A percentile compares a stretch with the other conserved stretches of the same genome.
Evolutionary conservation across 805 yeast genomes (phyloP).

Genomic region (Barnettozyma siamensis): DNA sequence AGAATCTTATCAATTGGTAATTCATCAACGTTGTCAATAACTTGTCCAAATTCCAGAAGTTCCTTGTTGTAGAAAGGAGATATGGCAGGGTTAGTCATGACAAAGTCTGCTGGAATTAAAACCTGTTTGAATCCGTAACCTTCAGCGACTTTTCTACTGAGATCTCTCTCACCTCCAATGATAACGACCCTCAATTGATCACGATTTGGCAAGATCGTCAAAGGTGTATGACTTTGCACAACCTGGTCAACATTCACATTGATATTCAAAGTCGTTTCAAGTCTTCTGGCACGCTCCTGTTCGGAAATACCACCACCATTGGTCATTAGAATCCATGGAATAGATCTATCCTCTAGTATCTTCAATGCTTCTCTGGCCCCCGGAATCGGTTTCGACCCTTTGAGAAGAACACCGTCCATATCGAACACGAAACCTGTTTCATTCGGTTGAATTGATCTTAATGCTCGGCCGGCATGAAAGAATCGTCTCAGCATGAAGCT

Average conservation of each 20-base stretch:
- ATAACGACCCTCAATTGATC: constrained; percentile 60
- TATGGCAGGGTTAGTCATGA: constrained; percentile 62
- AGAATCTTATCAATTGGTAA: constrained; percentile 55
- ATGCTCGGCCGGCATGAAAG: constrained; percentile 2
- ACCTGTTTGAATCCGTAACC: constrained; percentile 76
- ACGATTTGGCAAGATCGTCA: constrained; percentile 49
- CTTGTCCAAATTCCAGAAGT: constrained; percentile 35
- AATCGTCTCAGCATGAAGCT: background rate
- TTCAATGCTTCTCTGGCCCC: constrained; percentile 57
- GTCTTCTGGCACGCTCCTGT: constrained; percentile 45
- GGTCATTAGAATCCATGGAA: constrained; percentile 81
- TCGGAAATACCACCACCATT: constrained; percentile 88
- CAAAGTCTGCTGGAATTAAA: constrained; percentile 65
- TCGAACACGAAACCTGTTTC: constrained; percentile 21
- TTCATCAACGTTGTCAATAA: constrained; percentile 16
- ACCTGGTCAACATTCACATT: constrained; percentile 42
- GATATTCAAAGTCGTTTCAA: constrained; percentile 39
- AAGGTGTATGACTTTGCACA: constrained; percentile 86
- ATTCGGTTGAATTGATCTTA: constrained; percentile 9
- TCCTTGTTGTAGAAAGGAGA: constrained; percentile 63
- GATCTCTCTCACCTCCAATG: constrained; percentile 75
- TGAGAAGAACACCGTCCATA: constrained; percentile 83
- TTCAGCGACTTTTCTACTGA: constrained; percentile 66
- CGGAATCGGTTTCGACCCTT: constrained; percentile 65
- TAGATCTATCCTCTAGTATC: constrained; percentile 42